Evolutionary conservation across 257 asterid genomes (phyloP), one percentile per base, ranked within the genome.

Genomic region (Marsdenia floribunda): DNA sequence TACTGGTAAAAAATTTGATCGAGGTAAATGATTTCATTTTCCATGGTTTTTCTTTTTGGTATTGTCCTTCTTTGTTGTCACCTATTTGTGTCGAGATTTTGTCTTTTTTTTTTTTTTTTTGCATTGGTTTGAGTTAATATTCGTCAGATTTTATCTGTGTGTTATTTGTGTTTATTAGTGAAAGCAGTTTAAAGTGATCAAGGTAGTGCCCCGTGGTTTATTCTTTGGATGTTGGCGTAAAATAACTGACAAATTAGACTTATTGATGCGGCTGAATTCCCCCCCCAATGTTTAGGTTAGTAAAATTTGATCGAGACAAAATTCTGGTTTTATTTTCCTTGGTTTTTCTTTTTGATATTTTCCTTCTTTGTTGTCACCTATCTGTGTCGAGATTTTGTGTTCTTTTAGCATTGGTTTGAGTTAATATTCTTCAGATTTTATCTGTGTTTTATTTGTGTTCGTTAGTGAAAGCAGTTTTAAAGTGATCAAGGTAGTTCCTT

Each of bases 1-100:
- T 2, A 96, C 86, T 78, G 98, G 97, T 55, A 91, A 91, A 75
- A 93, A 88, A 71, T 93, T 93, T 58, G 97, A 91, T 73, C 82
- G 77, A 83, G 92, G 96, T 93, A 80, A 71, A 47, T 46, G 0
- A 19, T 12, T 35, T 59, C 46, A 18, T 29, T 29, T 29, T 29
- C 33, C 33, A 29, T 29, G 33, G 33, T 29, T 29, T 60, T 61
- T 53, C 38, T 3, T 40, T 6, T 40, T 46, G 15, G 3, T 24
- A 8, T 11, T 6, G 24, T 46, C 42, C 21, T 35, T 6, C 50
- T 42, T 55, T 0, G 19, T 8, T 47, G 13, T 22, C 3, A 10
- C 53, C 71, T 18, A 6, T 12, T 67, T 69, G 40, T 6, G 58
- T 64, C n/a, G n/a, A n/a, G n/a, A n/a, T n/a, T 49, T 19, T 73